Conservation (phyloP, 2,329 filamentous ascomycete genomes). For the Epicoccum nigrum region DNA sequence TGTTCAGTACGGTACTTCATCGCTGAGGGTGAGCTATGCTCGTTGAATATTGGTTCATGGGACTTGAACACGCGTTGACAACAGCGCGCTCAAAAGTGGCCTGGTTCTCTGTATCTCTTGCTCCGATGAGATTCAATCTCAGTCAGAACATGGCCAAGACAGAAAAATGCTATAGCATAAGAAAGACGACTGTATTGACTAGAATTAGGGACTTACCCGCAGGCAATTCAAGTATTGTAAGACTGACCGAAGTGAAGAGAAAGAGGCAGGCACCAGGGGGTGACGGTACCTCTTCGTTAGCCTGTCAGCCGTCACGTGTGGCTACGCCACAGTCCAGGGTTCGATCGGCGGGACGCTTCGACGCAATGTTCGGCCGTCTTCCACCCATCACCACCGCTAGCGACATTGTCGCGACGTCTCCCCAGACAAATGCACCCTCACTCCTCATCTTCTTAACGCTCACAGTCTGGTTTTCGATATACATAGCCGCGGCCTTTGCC, state of each 20-base stretch:
- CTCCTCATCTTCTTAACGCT: slow-evolving; percentile 17
- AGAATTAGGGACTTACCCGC: too few relatives aligned
- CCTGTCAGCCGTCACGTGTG: slow-evolving; percentile 24
- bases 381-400: slow-evolving; percentile 27
- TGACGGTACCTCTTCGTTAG: slow-evolving; percentile 5
- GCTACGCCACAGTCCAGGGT: slow-evolving; percentile 14
- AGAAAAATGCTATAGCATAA: too few relatives aligned
- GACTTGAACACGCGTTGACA: too few relatives aligned
- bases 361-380: slow-evolving; percentile 32
- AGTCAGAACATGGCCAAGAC: too few relatives aligned
- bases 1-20: too few relatives aligned
- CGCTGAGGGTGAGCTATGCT: too few relatives aligned
- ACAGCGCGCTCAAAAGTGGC: too few relatives aligned
- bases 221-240: too few relatives aligned
- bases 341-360: slow-evolving; percentile 26
- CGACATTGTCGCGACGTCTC: slow-evolving; percentile 28
- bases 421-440: slow-evolving; percentile 25
- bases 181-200: too few relatives aligned
- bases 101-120: too few relatives aligned
- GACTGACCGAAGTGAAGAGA: neutral
- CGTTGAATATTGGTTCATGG: too few relatives aligned
- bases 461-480: slow-evolving; percentile 25
- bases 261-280: neutral
- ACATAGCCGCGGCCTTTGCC: slow-evolving; percentile 39
- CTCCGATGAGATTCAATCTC: too few relatives aligned